Evolutionary conservation across 768 basidiomycete species (phyloP).

Genomic region (Grammothele lineata): DNA sequence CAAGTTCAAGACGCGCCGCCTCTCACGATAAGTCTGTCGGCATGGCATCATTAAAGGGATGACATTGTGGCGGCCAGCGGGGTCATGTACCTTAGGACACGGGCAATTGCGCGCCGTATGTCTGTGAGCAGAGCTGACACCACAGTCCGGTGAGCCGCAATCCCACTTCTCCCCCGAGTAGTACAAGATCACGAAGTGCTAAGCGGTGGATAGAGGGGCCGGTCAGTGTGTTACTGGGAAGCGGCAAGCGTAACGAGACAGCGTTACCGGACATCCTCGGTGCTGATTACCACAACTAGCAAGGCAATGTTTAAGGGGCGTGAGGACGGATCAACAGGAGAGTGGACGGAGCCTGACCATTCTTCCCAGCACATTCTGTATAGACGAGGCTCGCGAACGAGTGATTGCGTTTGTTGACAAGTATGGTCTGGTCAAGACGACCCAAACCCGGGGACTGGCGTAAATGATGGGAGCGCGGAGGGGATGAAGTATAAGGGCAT

Average conservation of each 20-base stretch:
- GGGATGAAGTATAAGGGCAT: slow-evolving; percentile 7
- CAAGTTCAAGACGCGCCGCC: slow-evolving; percentile 56
- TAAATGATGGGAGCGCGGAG: not conserved
- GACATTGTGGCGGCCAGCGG: too few relatives aligned
- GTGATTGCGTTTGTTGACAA: slow-evolving; percentile 25
- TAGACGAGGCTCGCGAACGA: slow-evolving; percentile 63
- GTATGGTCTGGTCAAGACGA: not conserved
- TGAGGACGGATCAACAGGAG: not conserved
- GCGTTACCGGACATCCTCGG: slow-evolving; percentile 23
- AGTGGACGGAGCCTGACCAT: slow-evolving; percentile 12
- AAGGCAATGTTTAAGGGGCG: not conserved
- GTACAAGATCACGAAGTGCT: slow-evolving; percentile 65
- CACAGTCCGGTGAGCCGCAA: slow-evolving; percentile 48
- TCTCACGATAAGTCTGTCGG: slow-evolving; percentile 33
- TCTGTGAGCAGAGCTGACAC: slow-evolving; percentile 50
- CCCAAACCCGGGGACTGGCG: not conserved
- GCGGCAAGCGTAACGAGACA: not conserved
- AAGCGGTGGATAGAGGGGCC: slow-evolving; percentile 2
- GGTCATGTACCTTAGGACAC: slow-evolving; percentile 39
- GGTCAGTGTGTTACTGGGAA: not conserved
- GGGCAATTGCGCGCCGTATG: slow-evolving; percentile 57
- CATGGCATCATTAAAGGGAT: too few relatives aligned
- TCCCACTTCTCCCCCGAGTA: slow-evolving; percentile 58
- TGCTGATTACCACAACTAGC: slow-evolving; percentile 24
- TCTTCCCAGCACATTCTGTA: slow-evolving; percentile 23